Percentiles rank a stretch among this genome's conserved stretches.
These are phyloP conservation scores for Fusarium sp. DNA, from an alignment of 2,329 filamentous ascomycete species.

Conservation along the genomic window DNA sequence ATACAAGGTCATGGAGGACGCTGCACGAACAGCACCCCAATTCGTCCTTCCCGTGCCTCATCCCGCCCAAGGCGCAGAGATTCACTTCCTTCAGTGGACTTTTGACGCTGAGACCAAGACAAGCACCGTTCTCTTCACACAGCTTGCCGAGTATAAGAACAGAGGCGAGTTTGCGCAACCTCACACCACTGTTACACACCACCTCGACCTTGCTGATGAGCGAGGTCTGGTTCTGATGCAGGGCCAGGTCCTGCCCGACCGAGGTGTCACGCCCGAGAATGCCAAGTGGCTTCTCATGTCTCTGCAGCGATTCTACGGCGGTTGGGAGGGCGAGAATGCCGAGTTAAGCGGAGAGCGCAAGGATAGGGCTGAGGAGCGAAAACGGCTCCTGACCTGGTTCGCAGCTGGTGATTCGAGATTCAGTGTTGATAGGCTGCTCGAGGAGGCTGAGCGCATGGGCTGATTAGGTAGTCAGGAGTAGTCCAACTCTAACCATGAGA, in stretches of 20 bases:
- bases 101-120: conserved; percentile 78
- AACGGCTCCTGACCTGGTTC: conserved; percentile 84
- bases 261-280: conserved; percentile 82
- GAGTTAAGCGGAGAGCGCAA: conserved; percentile 57
- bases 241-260: conserved; percentile 80
- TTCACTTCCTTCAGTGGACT: conserved; percentile 97
- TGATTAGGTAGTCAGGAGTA: conserved; percentile 47
- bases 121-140: conserved; percentile 89
- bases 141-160: conserved; percentile 92
- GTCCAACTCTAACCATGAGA: neutral
- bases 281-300: conserved; percentile 94
- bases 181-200: conserved; percentile 94
- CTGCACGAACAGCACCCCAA: conserved; percentile 81
- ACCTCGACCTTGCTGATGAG: conserved; percentile 80
- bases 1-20: conserved; percentile 78
- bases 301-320: conserved; percentile 92
- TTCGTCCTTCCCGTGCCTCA: conserved; percentile 92
- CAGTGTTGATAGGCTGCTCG: conserved; percentile 84
- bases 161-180: conserved; percentile 90
- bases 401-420: conserved; percentile 82
- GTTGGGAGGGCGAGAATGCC: conserved; percentile 64
- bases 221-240: conserved; percentile 89
- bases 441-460: conserved; percentile 86
- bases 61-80: conserved; percentile 79
- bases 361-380: conserved; percentile 73